Evolutionary conservation across 768 basidiomycete species (phyloP).

Genomic region (Suillus alpinus): DNA sequence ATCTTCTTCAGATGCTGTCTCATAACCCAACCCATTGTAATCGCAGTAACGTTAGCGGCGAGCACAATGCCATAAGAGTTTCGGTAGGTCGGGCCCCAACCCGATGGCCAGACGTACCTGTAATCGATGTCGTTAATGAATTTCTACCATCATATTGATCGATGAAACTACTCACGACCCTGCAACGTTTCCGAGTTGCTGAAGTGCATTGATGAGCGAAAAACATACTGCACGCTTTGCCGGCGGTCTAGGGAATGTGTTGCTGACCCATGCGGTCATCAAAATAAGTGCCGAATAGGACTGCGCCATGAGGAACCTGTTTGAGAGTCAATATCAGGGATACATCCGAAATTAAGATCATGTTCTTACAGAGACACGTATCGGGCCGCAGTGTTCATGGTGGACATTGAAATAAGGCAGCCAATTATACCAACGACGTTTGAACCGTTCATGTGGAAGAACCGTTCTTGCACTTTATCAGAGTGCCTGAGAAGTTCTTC

Average conservation of each 20-base stretch:
- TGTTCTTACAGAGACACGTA: constrained; percentile 59
- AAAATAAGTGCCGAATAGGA: constrained; percentile 60
- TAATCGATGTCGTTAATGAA: neutral
- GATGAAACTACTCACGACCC: constrained; percentile 43
- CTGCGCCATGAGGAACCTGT: constrained; percentile 73
- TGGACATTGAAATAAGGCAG: constrained; percentile 62
- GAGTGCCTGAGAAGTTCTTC: constrained; percentile 48
- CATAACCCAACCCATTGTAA: constrained; percentile 49
- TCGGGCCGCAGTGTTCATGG: constrained; percentile 60
- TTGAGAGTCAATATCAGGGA: neutral
- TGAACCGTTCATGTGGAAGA: constrained; percentile 60
- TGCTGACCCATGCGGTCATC: constrained; percentile 54
- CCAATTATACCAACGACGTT: constrained; percentile 60
- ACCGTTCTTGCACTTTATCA: constrained; percentile 67
- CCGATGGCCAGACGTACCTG: constrained; percentile 63
- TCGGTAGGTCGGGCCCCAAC: constrained; percentile 69
- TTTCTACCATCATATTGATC: neutral
- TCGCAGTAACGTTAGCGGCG: constrained; percentile 47
- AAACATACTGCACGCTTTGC: constrained; percentile 83
- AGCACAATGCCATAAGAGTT: constrained; percentile 63
- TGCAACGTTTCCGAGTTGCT: constrained; percentile 78
- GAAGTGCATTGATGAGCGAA: constrained; percentile 77
- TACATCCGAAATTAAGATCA: constrained; percentile 7
- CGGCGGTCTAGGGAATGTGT: constrained; percentile 69
- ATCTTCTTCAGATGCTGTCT: constrained; percentile 39